Base-by-base conservation (phyloP, 2,329 filamentous ascomycete genomes). In the Ophiostoma ulmi region DNA sequence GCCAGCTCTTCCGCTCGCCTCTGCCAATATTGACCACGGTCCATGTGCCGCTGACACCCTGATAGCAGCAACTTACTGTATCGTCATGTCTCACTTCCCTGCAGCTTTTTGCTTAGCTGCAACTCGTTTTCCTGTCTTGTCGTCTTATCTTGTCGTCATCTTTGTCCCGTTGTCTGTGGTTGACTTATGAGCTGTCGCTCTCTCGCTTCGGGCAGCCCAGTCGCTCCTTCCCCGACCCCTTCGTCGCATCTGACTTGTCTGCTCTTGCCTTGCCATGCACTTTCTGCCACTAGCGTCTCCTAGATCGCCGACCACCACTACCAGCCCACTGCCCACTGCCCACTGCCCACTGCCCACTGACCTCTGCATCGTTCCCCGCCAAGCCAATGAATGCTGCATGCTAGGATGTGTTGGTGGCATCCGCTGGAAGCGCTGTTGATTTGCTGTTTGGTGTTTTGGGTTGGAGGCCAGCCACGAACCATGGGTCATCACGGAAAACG, bases 221-320 rank as follows among this genome's bases (percentile, higher is more conserved):
- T 20, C 31, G 58, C 61, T 65, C 61, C 5, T 52, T 52, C 61
- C 39, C 31, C 31, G 31, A 31, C 31, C 31, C n/a, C 2, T 26
- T 52, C 10, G 39, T 65, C 58, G 58, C 20, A 65, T n/a, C 35
- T 44, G 38, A 26, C 38, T 48, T 41, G 36, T 26, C 48, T 41
- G 61, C 41, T 66, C 68, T 38, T 69, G 14, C 38, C 26, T 14
- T 64, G 20, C 44, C 44, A 36, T 69, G 68, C 68, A 35, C 6
- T 52, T 48, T 44, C 31, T 70, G 61, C 55, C 68, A 66, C 61
- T 64, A 64, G 58, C 58, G 31, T 31, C 52, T 31, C 52, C 7
- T n/a, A 38, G 61, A 64, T 64, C 61, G 61, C 61, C 61, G 31
- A 64, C 61, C 31, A 64, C 31, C n/a, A n/a, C 31, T 38, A 2